A percentile compares a stretch with the other conserved stretches of the same genome.
These are phyloP conservation scores for Selenicereus undatus DNA, from an alignment of 148 eudicot species.

Conservation along the genomic window DNA sequence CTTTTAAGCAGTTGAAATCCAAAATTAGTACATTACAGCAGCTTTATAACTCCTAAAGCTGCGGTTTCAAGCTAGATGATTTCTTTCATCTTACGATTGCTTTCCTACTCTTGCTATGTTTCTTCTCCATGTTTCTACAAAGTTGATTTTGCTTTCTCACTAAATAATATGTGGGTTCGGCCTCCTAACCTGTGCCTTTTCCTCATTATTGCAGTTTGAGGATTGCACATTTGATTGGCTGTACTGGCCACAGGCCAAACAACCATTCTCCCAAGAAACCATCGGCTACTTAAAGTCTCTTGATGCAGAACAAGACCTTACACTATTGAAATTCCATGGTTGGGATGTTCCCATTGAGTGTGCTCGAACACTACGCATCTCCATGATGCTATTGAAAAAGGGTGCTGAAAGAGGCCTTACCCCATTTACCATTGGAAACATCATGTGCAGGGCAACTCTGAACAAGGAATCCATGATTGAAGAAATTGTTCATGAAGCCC, in stretches of 20 bases:
- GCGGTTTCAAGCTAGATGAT: too few relatives aligned
- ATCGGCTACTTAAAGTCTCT: conserved; percentile 54
- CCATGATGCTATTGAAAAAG: conserved; percentile 72
- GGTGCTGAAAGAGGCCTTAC: conserved; percentile 52
- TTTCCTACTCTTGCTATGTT: too few relatives aligned
- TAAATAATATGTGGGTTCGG: background rate
- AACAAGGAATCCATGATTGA: conserved; percentile 53
- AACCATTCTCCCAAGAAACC: conserved; percentile 50
- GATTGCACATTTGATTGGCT: conserved; percentile 78
- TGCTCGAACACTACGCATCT: conserved; percentile 52
- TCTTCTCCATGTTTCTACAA: too few relatives aligned
- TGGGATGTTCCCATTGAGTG: conserved; percentile 57
- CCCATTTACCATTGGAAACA: conserved; percentile 61
- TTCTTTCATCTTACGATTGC: too few relatives aligned
- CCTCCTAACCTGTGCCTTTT: background rate
- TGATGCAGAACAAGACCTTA: conserved; percentile 56
- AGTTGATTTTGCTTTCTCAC: too few relatives aligned
- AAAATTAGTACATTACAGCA: background rate
- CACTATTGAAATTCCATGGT: conserved; percentile 47
- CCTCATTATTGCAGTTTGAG: conserved; percentile 44
- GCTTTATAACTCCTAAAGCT: too few relatives aligned
- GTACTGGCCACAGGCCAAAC: conserved; percentile 68
- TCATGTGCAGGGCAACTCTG: conserved; percentile 64
- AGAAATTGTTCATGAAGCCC: conserved; percentile 48
- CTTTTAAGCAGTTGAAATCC: background rate